Percentiles rank a stretch among this genome's conserved stretches.
Conservation (phyloP, 768 basidiomycete genomes). For the Epithele typhae region DNA sequence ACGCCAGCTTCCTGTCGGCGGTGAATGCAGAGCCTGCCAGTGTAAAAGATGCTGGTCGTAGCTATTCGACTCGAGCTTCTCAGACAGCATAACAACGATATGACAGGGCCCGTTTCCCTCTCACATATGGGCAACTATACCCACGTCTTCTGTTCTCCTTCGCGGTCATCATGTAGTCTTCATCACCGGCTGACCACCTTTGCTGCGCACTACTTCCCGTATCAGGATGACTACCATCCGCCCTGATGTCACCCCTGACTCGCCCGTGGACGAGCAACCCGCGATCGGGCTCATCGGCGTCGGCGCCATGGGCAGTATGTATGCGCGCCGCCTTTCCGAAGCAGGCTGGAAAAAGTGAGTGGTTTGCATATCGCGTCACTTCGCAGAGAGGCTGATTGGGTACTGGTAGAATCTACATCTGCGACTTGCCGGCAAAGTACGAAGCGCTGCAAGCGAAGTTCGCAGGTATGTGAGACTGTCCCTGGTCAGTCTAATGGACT, state of each 20-base stretch:
- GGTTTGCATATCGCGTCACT: too few relatives aligned
- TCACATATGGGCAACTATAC: too few relatives aligned
- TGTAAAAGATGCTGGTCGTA: too few relatives aligned
- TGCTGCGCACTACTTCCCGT: too few relatives aligned
- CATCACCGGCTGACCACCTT: too few relatives aligned
- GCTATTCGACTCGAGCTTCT: too few relatives aligned
- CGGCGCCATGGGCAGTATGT: slow-evolving; percentile 98
- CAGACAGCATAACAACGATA: too few relatives aligned
- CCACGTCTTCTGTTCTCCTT: too few relatives aligned
- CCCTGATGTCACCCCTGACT: slow-evolving; percentile 28
- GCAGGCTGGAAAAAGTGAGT: slow-evolving; percentile 85
- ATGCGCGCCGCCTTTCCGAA: slow-evolving; percentile 67
- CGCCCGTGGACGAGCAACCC: slow-evolving; percentile 53
- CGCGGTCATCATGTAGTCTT: too few relatives aligned
- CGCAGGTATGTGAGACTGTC: slow-evolving; percentile 38
- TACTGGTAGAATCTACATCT: slow-evolving; percentile 73
- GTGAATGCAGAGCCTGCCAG: too few relatives aligned
- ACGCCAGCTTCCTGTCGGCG: too few relatives aligned
- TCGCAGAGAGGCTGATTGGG: not conserved
- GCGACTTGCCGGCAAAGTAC: slow-evolving; percentile 75
- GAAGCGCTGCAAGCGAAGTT: slow-evolving; percentile 59
- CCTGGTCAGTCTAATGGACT: not conserved
- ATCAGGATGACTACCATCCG: not conserved
- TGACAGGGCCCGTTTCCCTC: too few relatives aligned
- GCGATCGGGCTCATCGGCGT: slow-evolving; percentile 91